Conservation (phyloP, 768 basidiomycete species). For the Leucosporidium creatinivorum region DNA sequence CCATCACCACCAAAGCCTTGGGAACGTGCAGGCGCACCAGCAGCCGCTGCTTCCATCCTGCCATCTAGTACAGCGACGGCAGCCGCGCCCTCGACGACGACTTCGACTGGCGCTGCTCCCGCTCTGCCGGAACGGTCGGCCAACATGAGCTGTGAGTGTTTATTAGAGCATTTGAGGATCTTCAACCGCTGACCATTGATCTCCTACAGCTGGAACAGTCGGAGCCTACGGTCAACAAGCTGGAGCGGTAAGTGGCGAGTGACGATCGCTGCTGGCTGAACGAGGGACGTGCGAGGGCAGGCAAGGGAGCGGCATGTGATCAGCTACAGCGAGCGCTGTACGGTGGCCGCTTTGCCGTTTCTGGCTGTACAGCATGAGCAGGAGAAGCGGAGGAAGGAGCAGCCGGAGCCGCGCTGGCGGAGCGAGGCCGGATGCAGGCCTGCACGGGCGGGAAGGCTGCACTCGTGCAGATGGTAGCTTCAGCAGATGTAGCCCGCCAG, state of each 20-base stretch:
- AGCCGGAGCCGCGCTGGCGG: background rate
- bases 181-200: background rate
- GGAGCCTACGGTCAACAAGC: background rate
- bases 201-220: conserved; percentile 6
- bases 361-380: no score
- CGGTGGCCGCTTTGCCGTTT: no score
- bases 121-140: conserved; percentile 61
- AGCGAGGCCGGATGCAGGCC: background rate
- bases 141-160: conserved; percentile 44
- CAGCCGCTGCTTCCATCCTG: conserved; percentile 31
- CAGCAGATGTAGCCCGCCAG: no score
- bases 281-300: background rate
- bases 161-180: conserved; percentile 14
- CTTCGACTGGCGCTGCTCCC: conserved; percentile 39
- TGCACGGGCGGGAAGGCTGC: background rate
- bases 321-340: no score
- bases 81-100: conserved; percentile 12
- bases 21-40: conserved; percentile 53
- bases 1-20: conserved; percentile 79
- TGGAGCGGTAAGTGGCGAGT: background rate
- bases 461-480: background rate
- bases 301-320: background rate
- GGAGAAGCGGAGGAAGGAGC: background rate
- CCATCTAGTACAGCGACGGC: conserved; percentile 37
- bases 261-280: background rate